Percentiles rank a stretch among this genome's conserved stretches.
Conservation (phyloP, 1,284 basidiomycete genomes). For the Laetiporus sulphureus region DNA sequence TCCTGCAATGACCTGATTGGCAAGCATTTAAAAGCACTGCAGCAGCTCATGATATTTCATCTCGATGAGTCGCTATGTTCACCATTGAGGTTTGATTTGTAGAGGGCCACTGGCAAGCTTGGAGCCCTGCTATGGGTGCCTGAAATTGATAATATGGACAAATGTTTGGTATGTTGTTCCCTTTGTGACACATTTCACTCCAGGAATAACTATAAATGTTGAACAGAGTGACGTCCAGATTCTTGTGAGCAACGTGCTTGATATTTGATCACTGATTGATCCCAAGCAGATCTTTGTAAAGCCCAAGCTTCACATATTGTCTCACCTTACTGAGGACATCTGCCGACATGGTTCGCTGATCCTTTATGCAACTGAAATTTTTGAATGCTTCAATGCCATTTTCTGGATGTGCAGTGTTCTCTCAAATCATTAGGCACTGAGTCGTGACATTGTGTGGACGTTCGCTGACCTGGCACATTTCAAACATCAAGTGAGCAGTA, state of each 20-base stretch:
- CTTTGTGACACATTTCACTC: not conserved
- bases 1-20: slow-evolving; percentile 34
- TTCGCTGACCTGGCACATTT: slow-evolving; percentile 30
- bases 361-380: slow-evolving; percentile 31
- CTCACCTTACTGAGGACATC: slow-evolving; percentile 17
- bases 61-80: slow-evolving; percentile 5
- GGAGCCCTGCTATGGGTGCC: slow-evolving; percentile 29
- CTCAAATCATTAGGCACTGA: slow-evolving; percentile 37
- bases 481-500: slow-evolving; percentile 15
- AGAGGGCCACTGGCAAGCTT: slow-evolving; percentile 27
- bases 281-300: slow-evolving; percentile 17
- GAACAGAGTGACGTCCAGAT: slow-evolving; percentile 1
- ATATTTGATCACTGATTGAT: slow-evolving; percentile 14
- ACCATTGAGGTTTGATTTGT: slow-evolving; percentile 9
- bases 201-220: not conserved
- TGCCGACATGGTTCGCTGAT: slow-evolving; percentile 15
- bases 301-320: slow-evolving; percentile 22
- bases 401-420: slow-evolving; percentile 34
- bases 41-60: slow-evolving; percentile 14
- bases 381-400: slow-evolving; percentile 41
- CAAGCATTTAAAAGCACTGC: slow-evolving; percentile 33
- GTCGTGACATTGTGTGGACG: slow-evolving; percentile 31
- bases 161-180: slow-evolving; percentile 23
- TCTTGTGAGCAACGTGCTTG: slow-evolving; percentile 16
- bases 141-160: slow-evolving; percentile 27